A percentile compares a stretch with the other conserved stretches of the same genome.
phyloP scores from a whole-genome alignment of 106 monocot species.

The Narthecium ossifragum region DNA sequence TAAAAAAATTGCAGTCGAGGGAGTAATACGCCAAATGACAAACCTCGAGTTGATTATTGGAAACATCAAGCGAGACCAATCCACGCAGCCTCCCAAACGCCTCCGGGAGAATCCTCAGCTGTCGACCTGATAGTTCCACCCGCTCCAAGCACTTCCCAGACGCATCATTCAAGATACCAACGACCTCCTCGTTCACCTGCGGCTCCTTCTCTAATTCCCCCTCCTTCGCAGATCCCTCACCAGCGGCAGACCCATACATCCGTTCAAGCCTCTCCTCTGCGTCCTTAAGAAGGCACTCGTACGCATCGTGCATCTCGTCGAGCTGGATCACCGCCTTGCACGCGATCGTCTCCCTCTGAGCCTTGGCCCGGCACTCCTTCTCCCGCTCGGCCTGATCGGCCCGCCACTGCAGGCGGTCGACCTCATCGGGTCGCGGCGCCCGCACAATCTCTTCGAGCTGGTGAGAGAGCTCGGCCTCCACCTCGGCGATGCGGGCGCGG shows the following conservation, averaged over 20 bases:
- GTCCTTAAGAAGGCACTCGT: slow-evolving; percentile 60
- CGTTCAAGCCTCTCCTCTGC: slow-evolving; percentile 64
- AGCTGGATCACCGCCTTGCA: slow-evolving; percentile 59
- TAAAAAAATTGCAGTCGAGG: neutral
- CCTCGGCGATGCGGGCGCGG: slow-evolving; percentile 11
- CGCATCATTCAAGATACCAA: slow-evolving; percentile 44
- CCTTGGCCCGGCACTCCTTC: neutral
- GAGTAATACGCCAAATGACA: neutral
- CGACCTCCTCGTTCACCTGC: slow-evolving; percentile 55
- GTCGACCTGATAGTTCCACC: slow-evolving; percentile 46
- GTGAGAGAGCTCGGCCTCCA: slow-evolving; percentile 11
- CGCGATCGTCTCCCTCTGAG: slow-evolving; percentile 24
- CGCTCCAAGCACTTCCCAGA: slow-evolving; percentile 36
- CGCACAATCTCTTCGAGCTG: slow-evolving; percentile 9
- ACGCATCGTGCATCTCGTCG: slow-evolving; percentile 81
- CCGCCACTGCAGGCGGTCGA: neutral
- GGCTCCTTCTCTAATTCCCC: slow-evolving; percentile 2
- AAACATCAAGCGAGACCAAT: slow-evolving; percentile 54
- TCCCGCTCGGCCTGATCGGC: slow-evolving; percentile 1
- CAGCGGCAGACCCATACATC: slow-evolving; percentile 45
- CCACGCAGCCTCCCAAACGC: slow-evolving; percentile 63
- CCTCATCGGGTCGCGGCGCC: neutral
- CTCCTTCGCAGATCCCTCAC: neutral
- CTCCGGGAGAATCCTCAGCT: slow-evolving; percentile 67
- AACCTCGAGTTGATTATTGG: slow-evolving; percentile 81